A percentile compares a stretch with the other conserved stretches of the same genome.
Conservation (phyloP, 2,329 filamentous ascomycete species). For the Stemphylium beticola region DNA sequence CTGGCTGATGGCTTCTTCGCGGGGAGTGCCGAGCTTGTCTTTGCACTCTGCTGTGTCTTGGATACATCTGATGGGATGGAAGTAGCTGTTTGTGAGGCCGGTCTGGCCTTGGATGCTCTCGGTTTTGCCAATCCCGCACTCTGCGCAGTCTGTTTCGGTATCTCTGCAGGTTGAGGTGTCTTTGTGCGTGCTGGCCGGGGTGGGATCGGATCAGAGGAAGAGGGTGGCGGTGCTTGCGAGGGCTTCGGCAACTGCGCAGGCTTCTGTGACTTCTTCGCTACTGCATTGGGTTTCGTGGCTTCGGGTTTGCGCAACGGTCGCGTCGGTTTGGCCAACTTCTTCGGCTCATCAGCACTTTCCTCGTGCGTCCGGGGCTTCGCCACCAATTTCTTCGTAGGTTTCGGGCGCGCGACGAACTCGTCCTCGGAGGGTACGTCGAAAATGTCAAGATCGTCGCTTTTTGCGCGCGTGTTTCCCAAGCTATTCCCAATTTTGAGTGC, state of each 20-base stretch:
- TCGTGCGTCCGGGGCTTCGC: constrained; percentile 18
- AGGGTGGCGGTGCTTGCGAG: constrained; percentile 1
- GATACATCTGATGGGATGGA: constrained; percentile 6
- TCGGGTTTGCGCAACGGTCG: constrained; percentile 19
- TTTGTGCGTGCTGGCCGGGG: constrained; percentile 13
- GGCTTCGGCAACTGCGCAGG: constrained; percentile 8
- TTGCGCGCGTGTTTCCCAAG: constrained; percentile 10
- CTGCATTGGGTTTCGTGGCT: constrained; percentile 8
- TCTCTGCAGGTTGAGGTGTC: constrained; percentile 17
- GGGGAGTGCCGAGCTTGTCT: not conserved
- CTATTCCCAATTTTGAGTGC: constrained; percentile 7
- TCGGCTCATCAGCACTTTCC: constrained; percentile 12
- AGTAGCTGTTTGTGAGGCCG: constrained; percentile 21
- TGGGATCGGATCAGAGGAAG: not conserved
- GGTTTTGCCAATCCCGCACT: constrained; percentile 4
- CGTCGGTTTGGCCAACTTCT: constrained; percentile 6
- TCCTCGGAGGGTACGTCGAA: constrained; percentile 55
- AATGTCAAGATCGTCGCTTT: constrained; percentile 26
- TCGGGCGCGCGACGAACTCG: constrained; percentile 21
- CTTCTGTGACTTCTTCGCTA: constrained; percentile 10
- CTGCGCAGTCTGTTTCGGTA: constrained; percentile 1
- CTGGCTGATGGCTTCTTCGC: constrained; percentile 13
- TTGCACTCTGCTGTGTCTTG: constrained; percentile 16
- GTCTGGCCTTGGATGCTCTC: constrained; percentile 18
- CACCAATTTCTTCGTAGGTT: constrained; percentile 21